Percentiles rank a stretch among this genome's conserved stretches.
Evolutionary conservation across 2,329 filamentous ascomycete genomes (phyloP).

Genomic region (Colletotrichum lini): DNA sequence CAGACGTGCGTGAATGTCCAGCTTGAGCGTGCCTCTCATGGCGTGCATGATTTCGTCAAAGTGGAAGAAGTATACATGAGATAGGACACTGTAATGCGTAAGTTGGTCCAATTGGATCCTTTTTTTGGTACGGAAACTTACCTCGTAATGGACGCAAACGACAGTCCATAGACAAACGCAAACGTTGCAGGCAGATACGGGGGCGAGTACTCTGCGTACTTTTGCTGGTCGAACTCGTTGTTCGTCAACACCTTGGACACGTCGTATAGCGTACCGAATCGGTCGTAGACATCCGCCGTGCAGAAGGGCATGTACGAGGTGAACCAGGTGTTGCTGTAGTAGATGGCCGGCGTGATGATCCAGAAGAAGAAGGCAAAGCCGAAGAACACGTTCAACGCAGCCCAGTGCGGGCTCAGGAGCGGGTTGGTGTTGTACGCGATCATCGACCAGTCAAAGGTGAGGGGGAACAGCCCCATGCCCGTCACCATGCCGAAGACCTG

Average conservation of each 20-base stretch:
- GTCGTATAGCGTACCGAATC: constrained; percentile 63
- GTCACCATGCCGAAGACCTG: constrained; percentile 64
- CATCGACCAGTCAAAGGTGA: constrained; percentile 59
- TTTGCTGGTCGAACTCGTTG: constrained; percentile 60
- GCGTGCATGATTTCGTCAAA: constrained; percentile 55
- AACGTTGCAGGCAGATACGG: constrained; percentile 66
- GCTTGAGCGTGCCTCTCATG: constrained; percentile 33
- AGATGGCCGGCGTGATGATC: constrained; percentile 69
- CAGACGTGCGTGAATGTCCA: constrained; percentile 64
- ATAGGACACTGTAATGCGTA: constrained; percentile 55
- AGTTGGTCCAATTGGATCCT: constrained; percentile 49
- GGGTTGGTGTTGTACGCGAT: constrained; percentile 52
- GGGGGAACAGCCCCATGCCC: constrained; percentile 55
- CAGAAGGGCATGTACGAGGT: constrained; percentile 69
- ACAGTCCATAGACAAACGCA: constrained; percentile 67
- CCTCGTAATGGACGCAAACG: constrained; percentile 77
- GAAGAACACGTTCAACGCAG: constrained; percentile 73
- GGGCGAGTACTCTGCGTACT: constrained; percentile 66
- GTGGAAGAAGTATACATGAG: constrained; percentile 58
- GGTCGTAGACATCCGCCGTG: constrained; percentile 66
- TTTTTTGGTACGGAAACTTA: background rate
- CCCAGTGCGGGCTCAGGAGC: constrained; percentile 67
- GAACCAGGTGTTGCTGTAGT: constrained; percentile 72
- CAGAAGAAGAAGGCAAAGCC: constrained; percentile 67
- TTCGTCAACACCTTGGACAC: constrained; percentile 59